Base-by-base conservation (phyloP, 2,329 filamentous ascomycete species). In the Pleoardoris graminearum region DNA sequence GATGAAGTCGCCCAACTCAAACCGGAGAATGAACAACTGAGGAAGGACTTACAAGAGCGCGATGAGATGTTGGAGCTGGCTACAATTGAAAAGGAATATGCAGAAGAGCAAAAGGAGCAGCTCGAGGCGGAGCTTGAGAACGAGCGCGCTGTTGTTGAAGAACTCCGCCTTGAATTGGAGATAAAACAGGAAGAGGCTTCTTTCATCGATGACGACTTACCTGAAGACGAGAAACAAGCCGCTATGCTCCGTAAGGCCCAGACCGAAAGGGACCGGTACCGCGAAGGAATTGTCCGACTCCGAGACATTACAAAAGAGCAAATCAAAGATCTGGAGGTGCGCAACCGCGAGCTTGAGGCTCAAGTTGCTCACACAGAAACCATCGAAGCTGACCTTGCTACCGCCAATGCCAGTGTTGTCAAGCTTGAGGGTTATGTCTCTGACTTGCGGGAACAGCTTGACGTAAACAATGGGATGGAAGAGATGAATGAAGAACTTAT, bases 401-500 rank as follows among this genome's bases (percentile, higher is more conserved):
- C 32, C 8, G 44, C 44, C 3, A 47, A 27, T 21, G 44, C 21
- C n/a, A 36, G 29, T 10, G 23, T 47, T 10, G 74, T 83, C 3
- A 83, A 88, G 48, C 83, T 86, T 0, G 88, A 97, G 67, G 81
- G 85, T 8, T 86, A 86, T 32, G 85, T 94, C 36, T 88, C 94
- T 59, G 90, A 97, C 63, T 82, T 99, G 11, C 87, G 90, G 45
- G 89, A 96, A 69, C 94, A 97, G 72, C 83, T 99, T 2, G 92
- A 99, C 64, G 90, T 89, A 44, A 91, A 91, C 6, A 81, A 94
- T 8, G 90, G 90, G 4, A 90, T 91, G 11, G 94, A 97, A 70
- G 89, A 95, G 61, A 93, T 97, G 83, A 91, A 97, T 55, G 92
- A 96, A 72, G 89, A 95, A 58, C 81, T 99, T 33, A 91, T 89